Evolutionary conservation across 768 basidiomycete species (phyloP).

Genomic region (Mycena indigotica): DNA sequence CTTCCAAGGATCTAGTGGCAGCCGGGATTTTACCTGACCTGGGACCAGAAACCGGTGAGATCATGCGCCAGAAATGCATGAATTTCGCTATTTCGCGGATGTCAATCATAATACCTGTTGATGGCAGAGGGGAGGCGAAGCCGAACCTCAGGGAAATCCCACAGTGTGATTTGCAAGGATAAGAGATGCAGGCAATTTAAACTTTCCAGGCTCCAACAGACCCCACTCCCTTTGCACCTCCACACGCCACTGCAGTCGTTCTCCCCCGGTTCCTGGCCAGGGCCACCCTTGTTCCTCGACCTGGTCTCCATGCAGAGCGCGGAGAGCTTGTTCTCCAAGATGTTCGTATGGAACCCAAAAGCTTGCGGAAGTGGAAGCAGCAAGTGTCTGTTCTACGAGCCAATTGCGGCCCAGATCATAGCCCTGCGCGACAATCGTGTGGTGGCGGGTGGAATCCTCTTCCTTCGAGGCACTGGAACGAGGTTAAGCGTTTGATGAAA

Average conservation of each 20-base stretch:
- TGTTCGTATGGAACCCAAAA: constrained; percentile 2
- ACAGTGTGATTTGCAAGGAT: no score
- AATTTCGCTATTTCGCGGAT: no score
- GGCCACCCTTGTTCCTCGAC: constrained; percentile 16
- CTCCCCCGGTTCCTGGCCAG: constrained; percentile 57
- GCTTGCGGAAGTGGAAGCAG: constrained; percentile 3
- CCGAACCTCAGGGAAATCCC: no score
- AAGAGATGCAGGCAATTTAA: no score
- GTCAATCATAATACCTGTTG: no score
- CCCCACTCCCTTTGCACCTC: constrained; percentile 76
- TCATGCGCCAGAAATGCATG: no score
- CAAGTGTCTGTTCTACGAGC: constrained; percentile 65
- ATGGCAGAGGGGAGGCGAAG: no score
- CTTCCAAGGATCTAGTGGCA: no score
- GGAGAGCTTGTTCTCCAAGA: neutral
- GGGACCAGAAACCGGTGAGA: no score
- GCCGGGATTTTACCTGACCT: no score
- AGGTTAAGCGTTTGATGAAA: neutral
- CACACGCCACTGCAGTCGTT: constrained; percentile 72
- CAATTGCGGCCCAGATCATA: constrained; percentile 82
- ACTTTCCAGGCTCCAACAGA: constrained; percentile 65
- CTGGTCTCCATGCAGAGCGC: neutral
- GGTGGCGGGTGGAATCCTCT: constrained; percentile 63
- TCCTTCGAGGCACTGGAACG: constrained; percentile 74
- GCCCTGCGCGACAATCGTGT: constrained; percentile 75